These are phyloP conservation scores for Colletotrichum gigasporum DNA, from an alignment of 2,329 filamentous ascomycete genomes.

Conservation along the genomic window DNA sequence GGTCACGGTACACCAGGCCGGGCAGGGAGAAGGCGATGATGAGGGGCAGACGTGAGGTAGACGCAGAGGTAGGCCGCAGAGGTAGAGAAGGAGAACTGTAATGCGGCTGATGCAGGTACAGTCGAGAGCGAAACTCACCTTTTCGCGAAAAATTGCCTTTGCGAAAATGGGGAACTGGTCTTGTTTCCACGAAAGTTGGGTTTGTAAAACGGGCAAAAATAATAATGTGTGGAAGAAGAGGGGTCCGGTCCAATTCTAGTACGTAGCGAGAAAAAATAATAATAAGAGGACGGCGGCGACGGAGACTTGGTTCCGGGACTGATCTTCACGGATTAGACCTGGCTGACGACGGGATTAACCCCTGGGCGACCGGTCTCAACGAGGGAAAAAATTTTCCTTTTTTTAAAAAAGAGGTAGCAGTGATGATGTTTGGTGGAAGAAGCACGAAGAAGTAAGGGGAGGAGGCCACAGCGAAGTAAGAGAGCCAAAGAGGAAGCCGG, in stretches of 20 bases:
- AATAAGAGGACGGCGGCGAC: neutral
- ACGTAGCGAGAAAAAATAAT: neutral
- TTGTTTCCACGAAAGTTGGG: conserved; percentile 22
- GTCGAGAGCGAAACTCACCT: conserved; percentile 23
- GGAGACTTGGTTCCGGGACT: neutral
- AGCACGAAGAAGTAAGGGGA: conserved; percentile 22
- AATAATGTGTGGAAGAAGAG: conserved; percentile 29
- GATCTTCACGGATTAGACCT: neutral
- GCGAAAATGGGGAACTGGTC: conserved; percentile 1
- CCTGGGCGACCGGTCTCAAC: conserved; percentile 16
- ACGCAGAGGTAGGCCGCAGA: neutral
- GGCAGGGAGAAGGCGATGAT: neutral
- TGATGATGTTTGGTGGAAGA: conserved; percentile 33
- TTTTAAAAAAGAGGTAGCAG: conserved; percentile 10
- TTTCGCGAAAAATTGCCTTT: conserved; percentile 27
- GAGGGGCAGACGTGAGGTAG: neutral
- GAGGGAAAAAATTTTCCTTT: conserved; percentile 28
- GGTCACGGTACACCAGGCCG: neutral
- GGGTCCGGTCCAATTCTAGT: conserved; percentile 18
- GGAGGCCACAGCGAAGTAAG: neutral
- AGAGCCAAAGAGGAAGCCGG: neutral
- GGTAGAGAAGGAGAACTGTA: neutral
- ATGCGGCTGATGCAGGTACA: conserved; percentile 9
- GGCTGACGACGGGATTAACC: conserved; percentile 6
- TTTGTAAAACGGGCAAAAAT: conserved; percentile 19